Percentiles rank a stretch among this genome's conserved stretches.
phyloP scores from a whole-genome alignment of 202 grass and related monocot species.

The Saccharum hybrid region DNA sequence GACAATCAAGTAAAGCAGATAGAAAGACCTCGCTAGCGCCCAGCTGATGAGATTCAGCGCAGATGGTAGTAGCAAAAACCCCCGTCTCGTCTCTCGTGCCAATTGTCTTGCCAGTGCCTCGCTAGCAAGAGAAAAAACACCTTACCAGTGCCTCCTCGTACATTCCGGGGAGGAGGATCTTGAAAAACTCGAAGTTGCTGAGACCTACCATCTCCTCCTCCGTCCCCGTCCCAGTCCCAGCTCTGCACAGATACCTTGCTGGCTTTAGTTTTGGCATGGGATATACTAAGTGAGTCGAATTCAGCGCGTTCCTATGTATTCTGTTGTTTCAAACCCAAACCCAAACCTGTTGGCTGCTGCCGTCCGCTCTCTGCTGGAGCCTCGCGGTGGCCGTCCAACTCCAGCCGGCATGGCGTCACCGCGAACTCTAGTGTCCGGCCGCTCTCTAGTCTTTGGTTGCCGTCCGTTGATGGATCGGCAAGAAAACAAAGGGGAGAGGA shows the following conservation, averaged over 20 bases:
- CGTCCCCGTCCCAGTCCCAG: background rate
- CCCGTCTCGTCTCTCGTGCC: too few species aligned
- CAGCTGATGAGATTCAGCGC: background rate
- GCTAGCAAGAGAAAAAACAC: background rate
- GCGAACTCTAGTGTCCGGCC: background rate
- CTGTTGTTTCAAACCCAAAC: background rate
- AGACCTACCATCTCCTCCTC: slow-evolving; percentile 11
- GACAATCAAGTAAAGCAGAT: background rate
- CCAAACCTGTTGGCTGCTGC: slow-evolving; percentile 12
- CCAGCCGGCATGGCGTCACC: background rate
- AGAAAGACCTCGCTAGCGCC: background rate
- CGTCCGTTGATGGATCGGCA: background rate
- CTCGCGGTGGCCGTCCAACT: background rate
- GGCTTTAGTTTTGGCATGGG: too few species aligned
- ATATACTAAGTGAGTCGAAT: too few species aligned
- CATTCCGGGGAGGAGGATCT: slow-evolving; percentile 35
- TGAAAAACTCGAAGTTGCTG: slow-evolving; percentile 45
- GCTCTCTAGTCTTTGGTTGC: background rate
- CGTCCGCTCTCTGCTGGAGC: background rate
- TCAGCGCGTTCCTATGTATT: too few species aligned
- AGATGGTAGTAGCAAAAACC: too few species aligned
- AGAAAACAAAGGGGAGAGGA: background rate
- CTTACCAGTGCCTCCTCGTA: slow-evolving; percentile 16
- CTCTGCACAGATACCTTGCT: background rate
- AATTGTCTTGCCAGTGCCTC: too few species aligned